A percentile compares a stretch with the other conserved stretches of the same genome.
phyloP scores from a whole-genome alignment of 1,284 basidiomycete species.

The Moniliella sp. region DNA sequence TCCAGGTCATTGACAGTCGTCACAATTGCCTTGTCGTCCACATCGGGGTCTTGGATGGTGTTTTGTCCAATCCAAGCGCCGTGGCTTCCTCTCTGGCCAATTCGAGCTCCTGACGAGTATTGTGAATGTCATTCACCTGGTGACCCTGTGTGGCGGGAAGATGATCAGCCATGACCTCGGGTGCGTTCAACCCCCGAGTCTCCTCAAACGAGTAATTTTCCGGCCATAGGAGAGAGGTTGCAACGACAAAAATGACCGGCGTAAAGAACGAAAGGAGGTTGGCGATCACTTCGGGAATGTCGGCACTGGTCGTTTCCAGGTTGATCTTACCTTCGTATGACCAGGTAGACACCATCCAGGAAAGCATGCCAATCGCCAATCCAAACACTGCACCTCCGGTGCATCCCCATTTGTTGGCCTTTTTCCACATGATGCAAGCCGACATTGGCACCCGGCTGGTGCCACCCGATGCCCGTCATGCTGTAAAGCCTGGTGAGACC shows the following conservation, averaged over 20 bases:
- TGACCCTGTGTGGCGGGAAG: no score
- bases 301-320: conserved; percentile 45
- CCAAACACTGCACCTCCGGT: conserved; percentile 51
- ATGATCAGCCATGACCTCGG: no score
- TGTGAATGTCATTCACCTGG: conserved; percentile 5
- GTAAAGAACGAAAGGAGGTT: conserved; percentile 65
- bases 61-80: no score
- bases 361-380: conserved; percentile 49
- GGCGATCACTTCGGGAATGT: conserved; percentile 49
- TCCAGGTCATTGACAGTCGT: neutral
- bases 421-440: conserved; percentile 39
- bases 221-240: conserved; percentile 19
- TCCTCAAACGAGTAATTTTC: conserved; percentile 22
- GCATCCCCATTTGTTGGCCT: conserved; percentile 21
- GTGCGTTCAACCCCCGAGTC: conserved; percentile 21
- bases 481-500: no score
- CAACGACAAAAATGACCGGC: conserved; percentile 53
- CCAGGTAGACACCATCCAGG: conserved; percentile 51
- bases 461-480: conserved; percentile 64
- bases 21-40: neutral
- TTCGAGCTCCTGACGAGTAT: conserved; percentile 1
- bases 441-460: conserved; percentile 64
- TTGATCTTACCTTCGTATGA: conserved; percentile 61
- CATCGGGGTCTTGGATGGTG: neutral
- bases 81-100: neutral